Conservation (phyloP, 2,329 filamentous ascomycete species). For the Alternaria sp. region DNA sequence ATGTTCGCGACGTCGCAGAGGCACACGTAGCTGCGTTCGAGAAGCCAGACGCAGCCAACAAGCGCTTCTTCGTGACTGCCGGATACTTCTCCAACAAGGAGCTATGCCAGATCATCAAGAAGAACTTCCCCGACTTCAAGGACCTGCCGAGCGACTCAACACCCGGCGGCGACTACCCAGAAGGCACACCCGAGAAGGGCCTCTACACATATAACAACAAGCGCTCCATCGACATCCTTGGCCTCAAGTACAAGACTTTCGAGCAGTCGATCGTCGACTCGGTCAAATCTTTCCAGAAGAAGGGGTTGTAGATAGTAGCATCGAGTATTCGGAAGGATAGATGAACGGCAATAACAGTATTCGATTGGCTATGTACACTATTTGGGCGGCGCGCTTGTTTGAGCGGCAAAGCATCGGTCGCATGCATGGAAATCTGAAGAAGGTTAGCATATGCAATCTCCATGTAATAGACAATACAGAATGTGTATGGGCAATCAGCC, state of each 20-base stretch:
- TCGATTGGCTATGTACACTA: slow-evolving; percentile 19
- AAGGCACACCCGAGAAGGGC: slow-evolving; percentile 52
- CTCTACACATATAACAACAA: slow-evolving; percentile 61
- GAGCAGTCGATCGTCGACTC: slow-evolving; percentile 67
- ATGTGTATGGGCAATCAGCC: slow-evolving; percentile 50
- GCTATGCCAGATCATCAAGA: slow-evolving; percentile 62
- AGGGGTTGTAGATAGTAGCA: slow-evolving; percentile 50
- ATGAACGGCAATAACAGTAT: neutral
- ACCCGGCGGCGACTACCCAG: slow-evolving; percentile 55
- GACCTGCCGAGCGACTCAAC: slow-evolving; percentile 55
- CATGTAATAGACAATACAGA: slow-evolving; percentile 2
- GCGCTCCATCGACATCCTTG: slow-evolving; percentile 62
- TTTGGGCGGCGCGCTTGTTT: slow-evolving; percentile 9
- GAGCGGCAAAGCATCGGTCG: neutral
- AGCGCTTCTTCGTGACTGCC: slow-evolving; percentile 67
- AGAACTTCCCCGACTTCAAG: slow-evolving; percentile 62
- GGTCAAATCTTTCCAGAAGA: slow-evolving; percentile 66
- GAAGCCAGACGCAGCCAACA: slow-evolving; percentile 63
- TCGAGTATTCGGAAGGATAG: neutral
- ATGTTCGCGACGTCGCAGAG: slow-evolving; percentile 64
- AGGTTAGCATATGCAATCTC: slow-evolving; percentile 19
- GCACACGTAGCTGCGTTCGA: slow-evolving; percentile 68
- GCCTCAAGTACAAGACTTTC: slow-evolving; percentile 64
- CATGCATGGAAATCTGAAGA: slow-evolving; percentile 1
- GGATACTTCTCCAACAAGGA: slow-evolving; percentile 67